A percentile compares a stretch with the other conserved stretches of the same genome.
Evolutionary conservation across 345 rosid genomes (phyloP).

Genomic region (Lenwebbia sp.): DNA sequence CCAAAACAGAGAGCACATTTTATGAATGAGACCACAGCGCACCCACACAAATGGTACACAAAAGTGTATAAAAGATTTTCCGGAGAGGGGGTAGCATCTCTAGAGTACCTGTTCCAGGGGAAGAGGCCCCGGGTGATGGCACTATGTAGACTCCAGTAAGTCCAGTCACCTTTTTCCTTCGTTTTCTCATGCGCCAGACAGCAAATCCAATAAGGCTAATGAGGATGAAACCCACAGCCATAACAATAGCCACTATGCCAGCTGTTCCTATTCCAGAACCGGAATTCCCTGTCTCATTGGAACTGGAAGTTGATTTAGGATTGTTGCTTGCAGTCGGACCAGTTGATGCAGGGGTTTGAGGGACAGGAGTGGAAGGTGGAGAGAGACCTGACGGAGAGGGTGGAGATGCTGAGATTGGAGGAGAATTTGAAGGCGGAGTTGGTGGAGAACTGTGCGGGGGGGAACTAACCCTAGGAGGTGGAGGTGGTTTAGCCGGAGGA

Average conservation of each 20-base stretch:
- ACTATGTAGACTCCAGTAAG: constrained; percentile 47
- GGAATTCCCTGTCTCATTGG: constrained; percentile 8
- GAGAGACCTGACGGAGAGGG: neutral
- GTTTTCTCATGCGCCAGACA: constrained; percentile 50
- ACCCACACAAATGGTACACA: neutral
- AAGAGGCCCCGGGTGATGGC: constrained; percentile 55
- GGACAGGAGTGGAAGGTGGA: neutral
- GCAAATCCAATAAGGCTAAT: constrained; percentile 45
- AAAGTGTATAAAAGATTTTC: neutral
- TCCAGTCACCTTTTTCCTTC: constrained; percentile 32
- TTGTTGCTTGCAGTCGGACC: constrained; percentile 6
- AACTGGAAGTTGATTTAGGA: constrained; percentile 22
- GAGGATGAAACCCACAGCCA: constrained; percentile 37
- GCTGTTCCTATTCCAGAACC: constrained; percentile 21
- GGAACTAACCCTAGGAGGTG: constrained; percentile 14
- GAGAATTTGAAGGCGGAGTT: neutral
- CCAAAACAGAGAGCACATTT: neutral
- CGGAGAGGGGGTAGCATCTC: neutral
- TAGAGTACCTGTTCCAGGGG: constrained; percentile 53
- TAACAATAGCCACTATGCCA: constrained; percentile 40
- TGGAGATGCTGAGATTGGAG: neutral
- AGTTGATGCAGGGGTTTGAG: neutral
- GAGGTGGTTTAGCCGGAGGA: constrained; percentile 11
- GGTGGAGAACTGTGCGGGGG: neutral
- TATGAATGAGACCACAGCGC: neutral